These are phyloP conservation scores for Seiridium unicorne DNA, from an alignment of 2,329 filamentous ascomycete genomes.

Conservation along the genomic window DNA sequence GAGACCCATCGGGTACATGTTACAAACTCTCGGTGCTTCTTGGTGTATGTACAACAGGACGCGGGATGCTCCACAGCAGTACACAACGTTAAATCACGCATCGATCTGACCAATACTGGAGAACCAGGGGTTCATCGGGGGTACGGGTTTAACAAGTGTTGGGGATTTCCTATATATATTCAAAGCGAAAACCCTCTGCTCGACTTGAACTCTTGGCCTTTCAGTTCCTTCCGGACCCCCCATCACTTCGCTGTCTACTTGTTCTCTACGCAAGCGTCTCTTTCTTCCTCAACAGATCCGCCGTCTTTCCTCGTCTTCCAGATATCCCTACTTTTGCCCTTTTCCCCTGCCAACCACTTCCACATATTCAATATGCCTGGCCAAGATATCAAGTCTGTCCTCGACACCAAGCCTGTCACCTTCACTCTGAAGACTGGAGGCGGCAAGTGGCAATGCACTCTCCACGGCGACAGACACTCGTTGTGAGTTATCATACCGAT, in stretches of 20 bases:
- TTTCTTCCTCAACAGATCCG: neutral
- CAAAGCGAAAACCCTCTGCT: neutral
- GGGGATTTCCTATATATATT: conserved; percentile 1
- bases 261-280: neutral
- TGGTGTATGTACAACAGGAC: neutral
- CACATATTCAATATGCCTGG: conserved; percentile 23
- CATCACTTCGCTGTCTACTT: neutral
- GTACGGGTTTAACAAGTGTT: neutral
- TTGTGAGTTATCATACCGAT: conserved; percentile 22
- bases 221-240: neutral
- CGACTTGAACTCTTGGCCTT: neutral
- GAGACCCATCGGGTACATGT: neutral
- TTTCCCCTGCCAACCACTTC: neutral
- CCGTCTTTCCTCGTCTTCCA: neutral
- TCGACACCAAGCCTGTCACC: conserved; percentile 24
- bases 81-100: conserved; percentile 7
- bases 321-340: neutral
- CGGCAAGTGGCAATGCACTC: conserved; percentile 28
- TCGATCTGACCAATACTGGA: conserved; percentile 2
- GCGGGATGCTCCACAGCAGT: conserved; percentile 2
- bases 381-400: conserved; percentile 22
- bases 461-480: conserved; percentile 28
- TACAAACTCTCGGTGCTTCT: conserved; percentile 1
- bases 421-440: conserved; percentile 29
- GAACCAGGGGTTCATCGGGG: conserved; percentile 3